Percentiles rank a stretch among this genome's conserved stretches.
phyloP scores from a whole-genome alignment of 768 basidiomycete species.

The Tulasnella sp. region DNA sequence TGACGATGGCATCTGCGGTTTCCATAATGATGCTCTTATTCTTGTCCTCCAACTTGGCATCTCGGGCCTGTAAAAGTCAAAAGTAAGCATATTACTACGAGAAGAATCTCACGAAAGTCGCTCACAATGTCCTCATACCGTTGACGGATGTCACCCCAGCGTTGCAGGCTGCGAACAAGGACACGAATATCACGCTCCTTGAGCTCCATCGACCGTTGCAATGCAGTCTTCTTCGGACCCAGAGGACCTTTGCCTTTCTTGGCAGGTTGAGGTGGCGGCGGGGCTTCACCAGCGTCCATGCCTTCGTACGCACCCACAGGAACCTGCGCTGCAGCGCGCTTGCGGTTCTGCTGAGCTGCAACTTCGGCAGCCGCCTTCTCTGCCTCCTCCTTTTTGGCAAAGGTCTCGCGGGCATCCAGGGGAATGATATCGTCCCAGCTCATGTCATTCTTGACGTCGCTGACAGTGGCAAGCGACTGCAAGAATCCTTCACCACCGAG shows the following conservation, averaged over 20 bases:
- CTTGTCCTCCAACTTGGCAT: slow-evolving; percentile 87
- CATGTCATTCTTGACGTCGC: slow-evolving; percentile 98
- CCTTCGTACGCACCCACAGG: slow-evolving; percentile 65
- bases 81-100: neutral
- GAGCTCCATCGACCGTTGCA: slow-evolving; percentile 90
- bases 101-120: slow-evolving; percentile 18
- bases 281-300: slow-evolving; percentile 77
- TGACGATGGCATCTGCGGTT: slow-evolving; percentile 86
- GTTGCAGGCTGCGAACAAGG: slow-evolving; percentile 85
- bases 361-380: slow-evolving; percentile 57
- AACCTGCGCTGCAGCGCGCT: slow-evolving; percentile 75
- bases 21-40: slow-evolving; percentile 86
- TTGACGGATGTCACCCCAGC: slow-evolving; percentile 94
- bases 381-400: slow-evolving; percentile 71
- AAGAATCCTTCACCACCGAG: slow-evolving; percentile 98
- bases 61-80: slow-evolving; percentile 49
- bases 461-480: slow-evolving; percentile 87
- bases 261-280: slow-evolving; percentile 38
- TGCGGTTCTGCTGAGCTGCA: slow-evolving; percentile 50
- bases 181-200: slow-evolving; percentile 97
- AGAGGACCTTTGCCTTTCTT: slow-evolving; percentile 68
- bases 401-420: slow-evolving; percentile 73
- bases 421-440: slow-evolving; percentile 99
- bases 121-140: slow-evolving; percentile 91
- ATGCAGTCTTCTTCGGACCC: slow-evolving; percentile 76